These are phyloP conservation scores for Debaryomycetaceae sp. DNA, from an alignment of 1,139 yeast genomes.

Conservation along the genomic window DNA sequence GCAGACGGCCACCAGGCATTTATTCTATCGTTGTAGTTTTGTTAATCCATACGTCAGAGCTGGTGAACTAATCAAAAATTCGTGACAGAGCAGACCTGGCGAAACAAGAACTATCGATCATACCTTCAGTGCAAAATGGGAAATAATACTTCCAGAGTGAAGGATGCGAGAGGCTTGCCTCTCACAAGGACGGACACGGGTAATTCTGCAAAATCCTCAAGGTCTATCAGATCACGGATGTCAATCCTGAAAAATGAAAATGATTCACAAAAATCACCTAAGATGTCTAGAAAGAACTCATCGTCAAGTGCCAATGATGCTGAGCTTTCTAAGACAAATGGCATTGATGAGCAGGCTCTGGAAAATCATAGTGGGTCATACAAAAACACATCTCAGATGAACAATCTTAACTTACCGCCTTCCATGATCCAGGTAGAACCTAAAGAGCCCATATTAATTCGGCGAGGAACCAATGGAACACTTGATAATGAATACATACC, in stretches of 20 bases:
- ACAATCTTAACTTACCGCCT: slow-evolving; percentile 48
- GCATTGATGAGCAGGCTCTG: slow-evolving; percentile 6
- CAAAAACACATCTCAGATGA: slow-evolving; percentile 5
- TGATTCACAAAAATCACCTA: slow-evolving; percentile 32
- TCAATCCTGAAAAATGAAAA: slow-evolving; percentile 34
- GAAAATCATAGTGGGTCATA: slow-evolving; percentile 7
- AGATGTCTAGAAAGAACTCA: slow-evolving; percentile 40
- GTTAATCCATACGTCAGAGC: too few species aligned
- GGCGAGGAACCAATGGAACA: slow-evolving; percentile 36
- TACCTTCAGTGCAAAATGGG: slow-evolving; percentile 33
- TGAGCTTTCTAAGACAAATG: slow-evolving; percentile 6
- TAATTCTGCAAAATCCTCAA: slow-evolving; percentile 46
- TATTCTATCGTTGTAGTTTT: background rate
- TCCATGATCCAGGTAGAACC: slow-evolving; percentile 69
- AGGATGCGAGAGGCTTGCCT: slow-evolving; percentile 32
- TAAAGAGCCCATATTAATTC: slow-evolving; percentile 59
- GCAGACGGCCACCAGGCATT: background rate
- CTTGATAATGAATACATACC: slow-evolving; percentile 8
- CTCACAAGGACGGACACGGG: slow-evolving; percentile 55
- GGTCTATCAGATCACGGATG: slow-evolving; percentile 46
- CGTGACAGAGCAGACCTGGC: too few species aligned
- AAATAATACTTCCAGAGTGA: slow-evolving; percentile 40
- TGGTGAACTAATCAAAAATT: too few species aligned
- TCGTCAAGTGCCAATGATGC: slow-evolving; percentile 12
- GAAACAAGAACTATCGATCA: background rate